phyloP scores from a whole-genome alignment of 2,329 filamentous ascomycete genomes.

The Gaeumannomyces tritici region DNA sequence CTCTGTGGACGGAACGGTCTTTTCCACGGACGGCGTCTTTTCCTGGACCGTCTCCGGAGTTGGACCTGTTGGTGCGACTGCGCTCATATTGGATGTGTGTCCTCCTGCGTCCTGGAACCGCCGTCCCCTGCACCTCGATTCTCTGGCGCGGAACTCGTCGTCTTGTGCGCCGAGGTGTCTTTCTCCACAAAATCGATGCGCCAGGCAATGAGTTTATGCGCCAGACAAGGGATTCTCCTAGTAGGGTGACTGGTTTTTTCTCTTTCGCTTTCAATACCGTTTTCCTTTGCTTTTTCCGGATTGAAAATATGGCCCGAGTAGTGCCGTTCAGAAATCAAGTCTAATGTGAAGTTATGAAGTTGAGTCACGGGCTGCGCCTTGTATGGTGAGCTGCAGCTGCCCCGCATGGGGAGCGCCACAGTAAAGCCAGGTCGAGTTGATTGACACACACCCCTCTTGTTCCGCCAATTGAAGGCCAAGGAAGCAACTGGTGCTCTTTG shows the following conservation, averaged over 20 bases:
- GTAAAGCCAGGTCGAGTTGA: neutral
- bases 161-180: neutral
- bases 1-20: neutral
- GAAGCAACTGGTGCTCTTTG: neutral
- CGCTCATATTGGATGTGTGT: neutral
- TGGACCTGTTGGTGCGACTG: constrained; percentile 2
- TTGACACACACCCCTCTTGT: neutral
- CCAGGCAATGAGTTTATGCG: neutral
- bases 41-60: neutral
- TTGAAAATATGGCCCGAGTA: neutral
- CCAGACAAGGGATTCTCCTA: neutral
- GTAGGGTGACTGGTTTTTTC: neutral
- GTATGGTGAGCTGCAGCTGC: neutral
- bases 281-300: neutral
- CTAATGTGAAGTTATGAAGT: neutral
- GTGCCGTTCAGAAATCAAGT: neutral
- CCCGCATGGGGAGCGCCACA: neutral
- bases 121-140: neutral
- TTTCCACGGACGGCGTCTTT: neutral
- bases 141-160: neutral
- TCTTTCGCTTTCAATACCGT: neutral
- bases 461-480: neutral
- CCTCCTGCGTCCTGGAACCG: neutral
- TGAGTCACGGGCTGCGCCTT: neutral
- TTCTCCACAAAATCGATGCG: neutral